These are phyloP conservation scores for Alternaria atra DNA, from an alignment of 2,329 filamentous ascomycete genomes.

Conservation along the genomic window DNA sequence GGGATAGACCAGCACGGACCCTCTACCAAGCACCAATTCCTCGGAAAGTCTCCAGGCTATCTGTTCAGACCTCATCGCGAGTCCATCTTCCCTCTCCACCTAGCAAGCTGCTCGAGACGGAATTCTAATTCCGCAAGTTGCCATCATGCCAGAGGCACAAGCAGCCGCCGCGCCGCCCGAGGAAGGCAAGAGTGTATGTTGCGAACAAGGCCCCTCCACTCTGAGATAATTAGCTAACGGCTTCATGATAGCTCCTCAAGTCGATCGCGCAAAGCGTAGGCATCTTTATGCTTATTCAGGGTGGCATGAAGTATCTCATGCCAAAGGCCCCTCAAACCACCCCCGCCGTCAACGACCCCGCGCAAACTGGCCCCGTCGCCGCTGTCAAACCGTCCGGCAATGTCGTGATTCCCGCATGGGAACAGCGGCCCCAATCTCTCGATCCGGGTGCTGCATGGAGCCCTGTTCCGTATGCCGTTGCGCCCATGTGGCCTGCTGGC, in stretches of 20 bases:
- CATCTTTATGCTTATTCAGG: conserved; percentile 68
- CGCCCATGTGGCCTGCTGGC: conserved; percentile 87
- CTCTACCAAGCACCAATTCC: conserved; percentile 16
- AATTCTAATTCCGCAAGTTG: conserved; percentile 19
- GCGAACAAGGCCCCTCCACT: background rate
- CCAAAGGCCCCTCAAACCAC: conserved; percentile 37
- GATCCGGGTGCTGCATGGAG: conserved; percentile 67
- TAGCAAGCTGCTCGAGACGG: conserved; percentile 18
- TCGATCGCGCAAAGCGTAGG: conserved; percentile 64
- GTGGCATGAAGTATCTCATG: conserved; percentile 65
- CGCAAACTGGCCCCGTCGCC: conserved; percentile 28
- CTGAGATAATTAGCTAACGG: conserved; percentile 25
- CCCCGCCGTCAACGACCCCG: conserved; percentile 27
- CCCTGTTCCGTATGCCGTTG: conserved; percentile 73
- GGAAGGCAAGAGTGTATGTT: conserved; percentile 39
- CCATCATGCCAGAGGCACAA: conserved; percentile 44
- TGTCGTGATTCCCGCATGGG: conserved; percentile 49
- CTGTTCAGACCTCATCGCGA: conserved; percentile 18
- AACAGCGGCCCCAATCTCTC: conserved; percentile 52
- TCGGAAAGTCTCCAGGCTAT: conserved; percentile 7
- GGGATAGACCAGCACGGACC: conserved; percentile 8
- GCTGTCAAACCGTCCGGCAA: conserved; percentile 32
- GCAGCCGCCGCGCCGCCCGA: conserved; percentile 23
- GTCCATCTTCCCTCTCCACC: conserved; percentile 1
- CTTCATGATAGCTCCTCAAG: conserved; percentile 38